Conservation (phyloP, 1,139 yeast genomes). For the Candida glucosophila region DNA sequence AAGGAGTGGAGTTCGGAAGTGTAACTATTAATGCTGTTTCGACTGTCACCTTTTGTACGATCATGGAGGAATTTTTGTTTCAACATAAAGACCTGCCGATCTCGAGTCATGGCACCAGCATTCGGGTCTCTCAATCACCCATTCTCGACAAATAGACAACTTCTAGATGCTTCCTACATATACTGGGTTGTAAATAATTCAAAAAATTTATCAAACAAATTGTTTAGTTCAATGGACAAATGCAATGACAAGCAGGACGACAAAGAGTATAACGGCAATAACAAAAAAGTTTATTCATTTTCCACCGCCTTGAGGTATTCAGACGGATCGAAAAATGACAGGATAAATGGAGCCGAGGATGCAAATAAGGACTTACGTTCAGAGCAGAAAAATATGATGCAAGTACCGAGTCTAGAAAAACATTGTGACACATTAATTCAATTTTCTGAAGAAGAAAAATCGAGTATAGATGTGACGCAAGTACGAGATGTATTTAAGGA, state of each 20-base stretch:
- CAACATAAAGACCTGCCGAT: slow-evolving; percentile 13
- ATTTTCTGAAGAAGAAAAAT: no score
- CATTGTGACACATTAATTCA: no score
- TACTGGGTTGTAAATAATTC: slow-evolving; percentile 16
- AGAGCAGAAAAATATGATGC: slow-evolving; percentile 1
- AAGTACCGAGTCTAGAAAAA: no score
- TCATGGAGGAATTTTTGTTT: slow-evolving; percentile 13
- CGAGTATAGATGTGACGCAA: slow-evolving; percentile 4
- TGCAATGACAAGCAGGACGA: slow-evolving; percentile 2
- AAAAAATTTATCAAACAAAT: slow-evolving; percentile 5
- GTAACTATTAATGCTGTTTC: slow-evolving; percentile 12
- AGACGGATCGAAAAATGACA: not conserved
- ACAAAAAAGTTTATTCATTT: no score
- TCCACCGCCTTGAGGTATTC: not conserved
- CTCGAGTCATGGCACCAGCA: slow-evolving; percentile 9
- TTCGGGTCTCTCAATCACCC: slow-evolving; percentile 16
- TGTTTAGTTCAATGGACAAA: slow-evolving; percentile 4
- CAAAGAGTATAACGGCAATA: slow-evolving; percentile 1
- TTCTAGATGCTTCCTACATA: slow-evolving; percentile 17
- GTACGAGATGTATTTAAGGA: slow-evolving; percentile 4
- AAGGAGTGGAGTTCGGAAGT: no score
- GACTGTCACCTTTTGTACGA: slow-evolving; percentile 14
- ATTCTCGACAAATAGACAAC: slow-evolving; percentile 17
- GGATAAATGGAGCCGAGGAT: slow-evolving; percentile 1
- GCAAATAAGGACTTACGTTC: slow-evolving; percentile 1